Evolutionary conservation across 768 basidiomycete genomes (phyloP).

Genomic region (Hygrophoropsis aurantiaca): DNA sequence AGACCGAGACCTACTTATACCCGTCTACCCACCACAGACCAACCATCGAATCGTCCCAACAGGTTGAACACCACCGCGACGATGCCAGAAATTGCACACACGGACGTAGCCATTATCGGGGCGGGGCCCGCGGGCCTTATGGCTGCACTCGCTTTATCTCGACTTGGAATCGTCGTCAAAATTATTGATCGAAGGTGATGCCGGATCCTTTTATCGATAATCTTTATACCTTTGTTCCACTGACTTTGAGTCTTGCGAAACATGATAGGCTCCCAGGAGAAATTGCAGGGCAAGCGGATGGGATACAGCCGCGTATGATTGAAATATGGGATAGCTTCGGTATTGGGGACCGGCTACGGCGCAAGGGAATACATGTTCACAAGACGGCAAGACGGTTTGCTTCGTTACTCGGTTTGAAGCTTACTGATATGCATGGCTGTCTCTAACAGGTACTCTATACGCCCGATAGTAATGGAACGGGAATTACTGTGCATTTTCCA

Average conservation of each 20-base stretch:
- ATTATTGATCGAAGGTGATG: not conserved
- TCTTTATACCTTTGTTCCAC: constrained; percentile 20
- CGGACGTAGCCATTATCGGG: constrained; percentile 40
- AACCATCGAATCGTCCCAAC: too few relatives aligned
- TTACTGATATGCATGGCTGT: not conserved
- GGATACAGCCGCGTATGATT: constrained; percentile 18
- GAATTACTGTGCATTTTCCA: not conserved
- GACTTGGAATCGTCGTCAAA: not conserved
- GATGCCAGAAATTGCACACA: too few relatives aligned
- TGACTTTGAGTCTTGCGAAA: not conserved
- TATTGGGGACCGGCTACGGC: constrained; percentile 7
- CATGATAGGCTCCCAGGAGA: constrained; percentile 9
- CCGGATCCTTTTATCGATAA: too few relatives aligned
- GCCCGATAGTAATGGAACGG: not conserved
- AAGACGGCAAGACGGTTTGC: not conserved
- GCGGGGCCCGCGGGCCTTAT: constrained; percentile 53
- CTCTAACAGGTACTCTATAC: not conserved
- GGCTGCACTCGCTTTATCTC: constrained; percentile 16
- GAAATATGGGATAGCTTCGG: constrained; percentile 19
- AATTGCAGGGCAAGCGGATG: constrained; percentile 15
- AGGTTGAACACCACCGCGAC: too few relatives aligned
- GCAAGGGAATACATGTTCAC: constrained; percentile 2
- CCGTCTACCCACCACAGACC: too few relatives aligned
- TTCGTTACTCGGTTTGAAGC: not conserved
- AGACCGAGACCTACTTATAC: too few relatives aligned